phyloP scores from a whole-genome alignment of 2,329 filamentous ascomycete genomes.

The Microsporum ferrugineum region DNA sequence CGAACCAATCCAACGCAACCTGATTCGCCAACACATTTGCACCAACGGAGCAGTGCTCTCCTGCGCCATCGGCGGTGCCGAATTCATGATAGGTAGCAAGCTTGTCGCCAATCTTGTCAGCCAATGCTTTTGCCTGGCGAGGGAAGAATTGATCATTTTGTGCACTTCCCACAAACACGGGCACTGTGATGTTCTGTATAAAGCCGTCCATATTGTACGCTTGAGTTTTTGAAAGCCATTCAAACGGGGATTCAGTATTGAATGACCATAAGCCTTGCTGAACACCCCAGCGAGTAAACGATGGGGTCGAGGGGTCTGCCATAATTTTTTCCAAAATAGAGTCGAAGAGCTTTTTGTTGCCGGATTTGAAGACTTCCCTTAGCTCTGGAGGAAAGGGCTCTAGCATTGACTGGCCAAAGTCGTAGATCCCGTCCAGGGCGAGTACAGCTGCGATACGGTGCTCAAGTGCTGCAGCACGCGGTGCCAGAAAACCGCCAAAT shows the following conservation, averaged over 20 bases:
- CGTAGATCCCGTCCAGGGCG: slow-evolving; percentile 32
- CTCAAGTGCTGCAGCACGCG: slow-evolving; percentile 37
- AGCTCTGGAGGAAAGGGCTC: slow-evolving; percentile 7
- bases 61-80: slow-evolving; percentile 14
- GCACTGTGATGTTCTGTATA: slow-evolving; percentile 16
- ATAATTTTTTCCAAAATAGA: slow-evolving; percentile 10
- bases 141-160: slow-evolving; percentile 16
- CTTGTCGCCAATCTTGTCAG: slow-evolving; percentile 14
- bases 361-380: not conserved
- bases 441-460: slow-evolving; percentile 32
- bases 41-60: slow-evolving; percentile 18
- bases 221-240: slow-evolving; percentile 17
- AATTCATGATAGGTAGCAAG: slow-evolving; percentile 16
- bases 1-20: not conserved
- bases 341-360: not conserved
- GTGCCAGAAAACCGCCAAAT: slow-evolving; percentile 32
- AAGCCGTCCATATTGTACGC: slow-evolving; percentile 14
- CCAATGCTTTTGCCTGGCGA: slow-evolving; percentile 15
- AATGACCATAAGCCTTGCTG: slow-evolving; percentile 29
- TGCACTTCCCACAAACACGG: slow-evolving; percentile 18
- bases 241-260: slow-evolving; percentile 21
- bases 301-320: slow-evolving; percentile 8
- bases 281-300: slow-evolving; percentile 22
- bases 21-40: slow-evolving; percentile 8
- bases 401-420: slow-evolving; percentile 15